These are phyloP conservation scores for Lotmaria passim DNA, from an alignment of 208 protist genomes.

Conservation along the genomic window DNA sequence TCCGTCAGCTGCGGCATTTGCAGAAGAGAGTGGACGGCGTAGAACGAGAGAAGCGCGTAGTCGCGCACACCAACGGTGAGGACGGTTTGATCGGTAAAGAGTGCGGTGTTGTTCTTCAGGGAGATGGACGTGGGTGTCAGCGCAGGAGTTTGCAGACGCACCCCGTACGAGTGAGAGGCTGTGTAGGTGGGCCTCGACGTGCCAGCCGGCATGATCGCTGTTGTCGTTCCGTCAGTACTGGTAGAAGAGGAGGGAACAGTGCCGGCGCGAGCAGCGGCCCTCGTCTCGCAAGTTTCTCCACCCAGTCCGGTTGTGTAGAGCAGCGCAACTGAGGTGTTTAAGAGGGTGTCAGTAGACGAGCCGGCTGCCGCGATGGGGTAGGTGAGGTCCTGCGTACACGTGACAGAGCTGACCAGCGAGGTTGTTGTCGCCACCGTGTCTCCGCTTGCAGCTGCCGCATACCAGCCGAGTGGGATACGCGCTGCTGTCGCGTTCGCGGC, in stretches of 20 bases:
- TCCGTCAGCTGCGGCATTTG: slow-evolving; percentile 26
- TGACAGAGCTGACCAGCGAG: slow-evolving; percentile 6
- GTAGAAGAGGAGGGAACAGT: neutral
- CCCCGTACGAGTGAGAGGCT: neutral
- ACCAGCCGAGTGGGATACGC: slow-evolving; percentile 24
- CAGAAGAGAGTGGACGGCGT: slow-evolving; percentile 22
- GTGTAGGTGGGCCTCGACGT: slow-evolving; percentile 24
- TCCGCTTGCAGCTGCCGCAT: neutral
- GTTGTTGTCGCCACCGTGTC: neutral
- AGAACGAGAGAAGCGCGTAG: slow-evolving; percentile 21
- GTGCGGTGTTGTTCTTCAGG: slow-evolving; percentile 18
- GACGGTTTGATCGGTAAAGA: slow-evolving; percentile 29
- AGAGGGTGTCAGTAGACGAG: no score
- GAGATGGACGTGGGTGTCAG: slow-evolving; percentile 5
- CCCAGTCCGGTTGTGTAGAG: slow-evolving; percentile 31
- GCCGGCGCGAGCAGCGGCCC: slow-evolving; percentile 10
- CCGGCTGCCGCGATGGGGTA: neutral
- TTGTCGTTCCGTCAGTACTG: no score
- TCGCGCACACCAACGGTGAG: slow-evolving; percentile 20
- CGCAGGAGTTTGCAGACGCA: slow-evolving; percentile 9
- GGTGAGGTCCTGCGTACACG: slow-evolving; percentile 26
- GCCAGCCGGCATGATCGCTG: neutral
- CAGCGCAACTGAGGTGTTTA: slow-evolving; percentile 14
- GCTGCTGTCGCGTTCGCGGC: neutral
- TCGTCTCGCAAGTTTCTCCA: slow-evolving; percentile 21